These are phyloP conservation scores for Alternaria ethzedia DNA, from an alignment of 2,329 filamentous ascomycete species.

Conservation along the genomic window DNA sequence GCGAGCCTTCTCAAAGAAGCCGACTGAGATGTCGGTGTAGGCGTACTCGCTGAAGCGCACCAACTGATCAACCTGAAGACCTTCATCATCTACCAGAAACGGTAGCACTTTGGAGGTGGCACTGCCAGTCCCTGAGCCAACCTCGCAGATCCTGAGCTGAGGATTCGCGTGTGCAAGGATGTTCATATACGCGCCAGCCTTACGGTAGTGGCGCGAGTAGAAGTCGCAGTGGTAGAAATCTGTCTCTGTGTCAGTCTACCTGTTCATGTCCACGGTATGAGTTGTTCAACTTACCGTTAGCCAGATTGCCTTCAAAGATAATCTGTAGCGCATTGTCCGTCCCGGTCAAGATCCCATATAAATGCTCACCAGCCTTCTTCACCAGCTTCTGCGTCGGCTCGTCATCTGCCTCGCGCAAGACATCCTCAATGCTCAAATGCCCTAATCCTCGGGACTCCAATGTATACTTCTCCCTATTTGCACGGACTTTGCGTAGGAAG, in stretches of 20 bases:
- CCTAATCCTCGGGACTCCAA: conserved; percentile 3
- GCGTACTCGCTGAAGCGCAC: conserved; percentile 14
- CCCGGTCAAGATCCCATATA: conserved; percentile 3
- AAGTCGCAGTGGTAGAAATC: conserved; percentile 10
- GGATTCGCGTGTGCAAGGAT: conserved; percentile 9
- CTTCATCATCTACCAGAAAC: conserved; percentile 5
- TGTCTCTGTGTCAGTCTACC: not conserved
- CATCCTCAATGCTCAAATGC: conserved; percentile 9
- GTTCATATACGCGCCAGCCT: conserved; percentile 5
- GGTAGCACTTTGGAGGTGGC: conserved; percentile 1
- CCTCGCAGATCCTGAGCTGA: conserved; percentile 12
- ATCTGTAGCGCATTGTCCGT: conserved; percentile 9
- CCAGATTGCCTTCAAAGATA: conserved; percentile 10
- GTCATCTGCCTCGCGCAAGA: conserved; percentile 9
- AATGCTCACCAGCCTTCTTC: conserved; percentile 12
- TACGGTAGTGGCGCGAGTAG: conserved; percentile 6
- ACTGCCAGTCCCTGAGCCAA: conserved; percentile 15
- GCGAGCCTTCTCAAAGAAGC: conserved; percentile 10
- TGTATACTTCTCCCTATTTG: conserved; percentile 9
- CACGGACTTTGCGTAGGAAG: conserved; percentile 11
- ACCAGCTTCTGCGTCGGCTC: conserved; percentile 13
- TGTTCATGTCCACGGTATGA: not conserved
- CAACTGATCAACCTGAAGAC: conserved; percentile 6
- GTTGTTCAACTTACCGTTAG: not conserved
- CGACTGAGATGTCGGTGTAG: conserved; percentile 13